Percentiles rank a stretch among this genome's conserved stretches.
These are phyloP conservation scores for Alternaria arbusti DNA, from an alignment of 2,329 filamentous ascomycete genomes.

Conservation along the genomic window DNA sequence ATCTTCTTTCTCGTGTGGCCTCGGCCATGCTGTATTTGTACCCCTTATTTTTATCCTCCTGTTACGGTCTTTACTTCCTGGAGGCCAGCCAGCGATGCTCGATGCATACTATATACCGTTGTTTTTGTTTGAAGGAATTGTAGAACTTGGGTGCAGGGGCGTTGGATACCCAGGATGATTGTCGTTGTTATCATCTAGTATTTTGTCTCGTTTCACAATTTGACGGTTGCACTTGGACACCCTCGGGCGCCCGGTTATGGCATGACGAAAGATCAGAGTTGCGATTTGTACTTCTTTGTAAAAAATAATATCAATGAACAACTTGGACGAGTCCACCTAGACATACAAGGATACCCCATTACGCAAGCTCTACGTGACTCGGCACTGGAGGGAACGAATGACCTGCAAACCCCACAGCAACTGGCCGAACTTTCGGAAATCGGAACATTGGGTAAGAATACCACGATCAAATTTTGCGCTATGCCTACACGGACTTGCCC, in stretches of 20 bases:
- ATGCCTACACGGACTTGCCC: background rate
- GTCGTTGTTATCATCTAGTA: conserved; percentile 2
- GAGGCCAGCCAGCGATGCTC: conserved; percentile 13
- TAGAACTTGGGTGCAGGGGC: conserved; percentile 24
- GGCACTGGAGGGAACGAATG: background rate
- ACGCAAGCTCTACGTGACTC: background rate
- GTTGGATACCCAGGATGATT: conserved; percentile 39
- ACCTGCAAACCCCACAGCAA: background rate
- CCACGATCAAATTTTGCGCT: conserved; percentile 3
- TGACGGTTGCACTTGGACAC: conserved; percentile 11
- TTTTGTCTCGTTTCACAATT: conserved; percentile 22
- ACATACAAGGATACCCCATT: background rate
- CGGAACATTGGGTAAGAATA: background rate
- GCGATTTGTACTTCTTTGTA: conserved; percentile 18
- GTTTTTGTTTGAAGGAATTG: conserved; percentile 2
- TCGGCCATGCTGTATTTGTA: conserved; percentile 15
- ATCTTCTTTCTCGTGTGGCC: background rate
- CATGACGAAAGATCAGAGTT: conserved; percentile 15
- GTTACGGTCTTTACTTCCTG: conserved; percentile 8
- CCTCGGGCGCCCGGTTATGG: conserved; percentile 8
- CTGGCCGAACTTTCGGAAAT: background rate
- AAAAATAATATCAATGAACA: conserved; percentile 20
- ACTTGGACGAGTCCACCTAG: conserved; percentile 8
- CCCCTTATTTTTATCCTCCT: conserved; percentile 5
- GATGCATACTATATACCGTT: conserved; percentile 6